Percentiles rank a stretch among this genome's conserved stretches.
Conservation (phyloP, 768 basidiomycete genomes). For the Mycena galericulata region DNA sequence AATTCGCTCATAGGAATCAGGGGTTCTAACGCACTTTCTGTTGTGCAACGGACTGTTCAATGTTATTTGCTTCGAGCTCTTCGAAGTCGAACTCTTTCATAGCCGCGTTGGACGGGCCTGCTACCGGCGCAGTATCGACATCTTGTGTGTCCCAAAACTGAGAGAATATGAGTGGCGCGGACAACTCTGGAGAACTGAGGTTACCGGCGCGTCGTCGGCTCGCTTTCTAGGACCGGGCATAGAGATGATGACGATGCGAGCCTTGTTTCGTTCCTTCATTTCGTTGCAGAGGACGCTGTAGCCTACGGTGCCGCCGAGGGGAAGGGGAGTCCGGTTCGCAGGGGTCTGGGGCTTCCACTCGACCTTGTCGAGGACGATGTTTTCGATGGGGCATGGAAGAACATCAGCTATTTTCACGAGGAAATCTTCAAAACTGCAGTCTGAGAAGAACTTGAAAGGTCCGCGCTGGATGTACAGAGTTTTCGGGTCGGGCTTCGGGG, state of each 20-base stretch:
- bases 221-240: background rate
- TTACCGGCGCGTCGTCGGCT: background rate
- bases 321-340: background rate
- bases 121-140: background rate
- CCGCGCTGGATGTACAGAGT: background rate
- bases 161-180: background rate
- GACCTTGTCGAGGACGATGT: background rate
- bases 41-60: no score
- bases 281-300: background rate
- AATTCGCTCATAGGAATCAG: background rate
- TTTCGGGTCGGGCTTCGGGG: background rate
- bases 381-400: background rate
- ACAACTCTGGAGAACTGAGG: background rate
- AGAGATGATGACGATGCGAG: background rate
- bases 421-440: background rate
- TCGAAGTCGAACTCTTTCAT: background rate
- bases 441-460: background rate
- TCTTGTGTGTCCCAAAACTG: background rate
- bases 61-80: background rate
- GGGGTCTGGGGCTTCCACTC: conserved; percentile 5
- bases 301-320: background rate
- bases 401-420: background rate
- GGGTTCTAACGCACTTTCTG: background rate
- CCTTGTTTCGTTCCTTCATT: background rate
- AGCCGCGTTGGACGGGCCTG: background rate